phyloP scores from a whole-genome alignment of 805 yeast species.

The Candida chauliodis region DNA sequence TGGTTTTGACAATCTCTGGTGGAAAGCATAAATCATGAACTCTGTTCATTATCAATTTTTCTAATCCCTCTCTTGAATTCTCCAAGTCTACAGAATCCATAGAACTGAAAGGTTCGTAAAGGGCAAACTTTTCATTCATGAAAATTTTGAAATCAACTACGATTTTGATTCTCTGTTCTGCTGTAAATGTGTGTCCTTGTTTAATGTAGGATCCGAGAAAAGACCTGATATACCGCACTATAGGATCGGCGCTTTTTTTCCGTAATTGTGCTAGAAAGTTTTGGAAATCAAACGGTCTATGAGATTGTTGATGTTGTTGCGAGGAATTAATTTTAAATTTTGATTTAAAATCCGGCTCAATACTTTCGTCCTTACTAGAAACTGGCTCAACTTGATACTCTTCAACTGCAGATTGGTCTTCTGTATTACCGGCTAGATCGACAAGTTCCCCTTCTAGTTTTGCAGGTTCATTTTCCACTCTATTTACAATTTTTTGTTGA shows the following conservation, averaged over 20 bases:
- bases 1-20: slow-evolving; percentile 52
- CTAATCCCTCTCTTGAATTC: slow-evolving; percentile 87
- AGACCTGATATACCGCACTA: slow-evolving; percentile 80
- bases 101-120: slow-evolving; percentile 69
- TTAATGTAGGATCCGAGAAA: slow-evolving; percentile 75
- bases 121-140: slow-evolving; percentile 57
- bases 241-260: slow-evolving; percentile 78
- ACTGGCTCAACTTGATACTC: slow-evolving; percentile 14
- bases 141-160: slow-evolving; percentile 74
- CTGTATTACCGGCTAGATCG: slow-evolving; percentile 10
- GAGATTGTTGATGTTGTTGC: slow-evolving; percentile 40
- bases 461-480: not conserved
- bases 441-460: slow-evolving; percentile 8
- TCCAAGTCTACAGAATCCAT: slow-evolving; percentile 55
- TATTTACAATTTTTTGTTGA: not conserved
- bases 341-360: slow-evolving; percentile 10
- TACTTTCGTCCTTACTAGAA: not conserved
- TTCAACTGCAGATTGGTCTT: slow-evolving; percentile 15
- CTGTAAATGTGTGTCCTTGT: slow-evolving; percentile 56
- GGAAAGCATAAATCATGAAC: slow-evolving; percentile 76
- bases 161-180: slow-evolving; percentile 74
- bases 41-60: slow-evolving; percentile 87
- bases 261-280: slow-evolving; percentile 68
- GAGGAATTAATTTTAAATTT: slow-evolving; percentile 15
- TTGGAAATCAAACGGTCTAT: slow-evolving; percentile 75